Base-by-base conservation (phyloP, 2,329 filamentous ascomycete species). In the Calycina marina region DNA sequence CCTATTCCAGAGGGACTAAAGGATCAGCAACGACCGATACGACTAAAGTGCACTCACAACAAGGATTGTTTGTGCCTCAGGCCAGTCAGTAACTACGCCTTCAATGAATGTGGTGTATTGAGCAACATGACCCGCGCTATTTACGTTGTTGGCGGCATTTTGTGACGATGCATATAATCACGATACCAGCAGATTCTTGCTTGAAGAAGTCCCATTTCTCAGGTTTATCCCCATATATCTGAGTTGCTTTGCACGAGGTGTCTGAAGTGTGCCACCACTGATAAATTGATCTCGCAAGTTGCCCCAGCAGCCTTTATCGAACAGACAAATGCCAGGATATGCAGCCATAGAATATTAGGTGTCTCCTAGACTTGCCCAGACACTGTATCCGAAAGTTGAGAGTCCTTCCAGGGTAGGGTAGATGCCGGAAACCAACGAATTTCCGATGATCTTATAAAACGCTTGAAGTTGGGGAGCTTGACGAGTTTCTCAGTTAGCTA, bases 181-280 rank as follows among this genome's bases (percentile, higher is more conserved):
- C 61, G 5, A 66, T 49, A 37, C 62, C 59, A 4, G 60, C 58
- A 8, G 54, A 52, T 14, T 54, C 51, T 18, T 59, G 54, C 29
- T 55, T 57, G 14, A 47, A 48, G 37, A 63, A 65, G 38, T 62
- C 54, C 59, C 59, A 65, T 0, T 54, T 48, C 35, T 63, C 59
- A 2, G 60, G 58, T 1, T 59, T 49, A 26, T 60, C 57, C 53
- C 41, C 46, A 13, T 38, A 50, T 9, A 45, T 41, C 8, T 44
- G 34, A 13, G 20, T 30, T 2, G 41, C 40, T 36, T 42, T 25
- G 18, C 35, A 30, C 11, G 39, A 61, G 0, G 64, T 69, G 42
- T 74, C 69, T 0, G 61, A 62, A 1, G 67, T 65, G 30, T 64
- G 65, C 42, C 65, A 66, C 67, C 66, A 74, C 48, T 72, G 69